Percentiles rank a stretch among this genome's conserved stretches.
Evolutionary conservation across 106 monocot species (phyloP).

Genomic region (Agapanthus africanus): DNA sequence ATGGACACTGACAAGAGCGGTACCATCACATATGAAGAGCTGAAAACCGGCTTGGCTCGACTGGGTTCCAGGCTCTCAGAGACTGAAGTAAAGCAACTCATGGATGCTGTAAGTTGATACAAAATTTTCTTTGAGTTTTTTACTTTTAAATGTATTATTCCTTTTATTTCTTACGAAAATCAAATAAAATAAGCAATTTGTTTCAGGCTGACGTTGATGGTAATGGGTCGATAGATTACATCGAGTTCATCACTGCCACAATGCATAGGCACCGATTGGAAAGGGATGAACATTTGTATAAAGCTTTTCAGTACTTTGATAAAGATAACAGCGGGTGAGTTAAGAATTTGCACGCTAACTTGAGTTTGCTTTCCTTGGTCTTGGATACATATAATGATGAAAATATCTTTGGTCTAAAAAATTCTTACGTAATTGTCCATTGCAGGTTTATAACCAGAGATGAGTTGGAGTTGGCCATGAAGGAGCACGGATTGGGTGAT

Average conservation of each 20-base stretch:
- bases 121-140: not conserved
- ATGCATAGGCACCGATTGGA: constrained; percentile 53
- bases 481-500: constrained; percentile 47
- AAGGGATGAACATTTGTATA: constrained; percentile 44
- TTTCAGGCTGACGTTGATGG: constrained; percentile 55
- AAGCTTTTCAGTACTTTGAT: constrained; percentile 54
- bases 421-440: not conserved
- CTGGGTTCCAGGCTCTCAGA: constrained; percentile 42
- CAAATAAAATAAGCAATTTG: not conserved
- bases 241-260: constrained; percentile 61
- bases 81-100: constrained; percentile 48
- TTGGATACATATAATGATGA: not conserved
- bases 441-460: constrained; percentile 45
- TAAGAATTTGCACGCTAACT: not conserved
- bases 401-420: not conserved
- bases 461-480: constrained; percentile 34
- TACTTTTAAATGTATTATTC: not conserved
- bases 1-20: constrained; percentile 51
- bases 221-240: constrained; percentile 51
- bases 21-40: constrained; percentile 48
- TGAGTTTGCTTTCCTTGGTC: not conserved
- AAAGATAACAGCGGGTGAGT: constrained; percentile 55
- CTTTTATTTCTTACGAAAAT: not conserved
- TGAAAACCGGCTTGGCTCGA: constrained; percentile 41
- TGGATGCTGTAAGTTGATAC: constrained; percentile 40